phyloP scores from a whole-genome alignment of 768 basidiomycete species.

The Tylopilus felleus region DNA sequence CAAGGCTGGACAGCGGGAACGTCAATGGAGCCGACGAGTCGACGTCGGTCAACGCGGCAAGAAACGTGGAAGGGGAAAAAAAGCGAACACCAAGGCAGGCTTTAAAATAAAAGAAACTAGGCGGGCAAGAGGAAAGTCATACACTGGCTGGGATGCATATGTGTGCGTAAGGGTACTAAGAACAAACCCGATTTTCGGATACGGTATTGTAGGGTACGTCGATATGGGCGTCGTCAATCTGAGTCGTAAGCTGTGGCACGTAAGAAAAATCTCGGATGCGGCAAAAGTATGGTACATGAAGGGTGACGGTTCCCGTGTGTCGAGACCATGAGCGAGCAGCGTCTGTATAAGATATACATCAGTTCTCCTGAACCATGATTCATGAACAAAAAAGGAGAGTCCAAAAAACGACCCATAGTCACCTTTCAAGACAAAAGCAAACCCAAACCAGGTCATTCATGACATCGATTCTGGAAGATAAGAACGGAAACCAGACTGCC shows the following conservation, averaged over 20 bases:
- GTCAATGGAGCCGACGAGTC: neutral
- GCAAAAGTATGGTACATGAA: neutral
- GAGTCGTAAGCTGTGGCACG: slow-evolving; percentile 7
- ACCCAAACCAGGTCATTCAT: neutral
- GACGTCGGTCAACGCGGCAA: neutral
- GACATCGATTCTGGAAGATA: neutral
- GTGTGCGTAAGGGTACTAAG: slow-evolving; percentile 1
- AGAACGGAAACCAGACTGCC: neutral
- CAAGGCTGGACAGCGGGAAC: neutral
- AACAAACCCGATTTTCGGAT: neutral
- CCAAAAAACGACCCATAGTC: neutral
- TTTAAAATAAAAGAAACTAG: neutral
- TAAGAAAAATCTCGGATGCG: neutral
- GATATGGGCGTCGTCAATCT: neutral
- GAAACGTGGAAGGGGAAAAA: neutral
- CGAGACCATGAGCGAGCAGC: neutral
- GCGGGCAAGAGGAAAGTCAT: neutral
- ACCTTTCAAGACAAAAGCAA: neutral
- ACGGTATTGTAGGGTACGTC: slow-evolving; percentile 5
- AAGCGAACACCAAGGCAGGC: neutral
- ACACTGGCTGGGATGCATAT: neutral
- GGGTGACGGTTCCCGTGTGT: neutral
- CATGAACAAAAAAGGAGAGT: neutral
- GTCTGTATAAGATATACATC: slow-evolving; percentile 4
- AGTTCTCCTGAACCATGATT: neutral